Conservation (phyloP, 768 basidiomycete genomes). For the Mycena venus region DNA sequence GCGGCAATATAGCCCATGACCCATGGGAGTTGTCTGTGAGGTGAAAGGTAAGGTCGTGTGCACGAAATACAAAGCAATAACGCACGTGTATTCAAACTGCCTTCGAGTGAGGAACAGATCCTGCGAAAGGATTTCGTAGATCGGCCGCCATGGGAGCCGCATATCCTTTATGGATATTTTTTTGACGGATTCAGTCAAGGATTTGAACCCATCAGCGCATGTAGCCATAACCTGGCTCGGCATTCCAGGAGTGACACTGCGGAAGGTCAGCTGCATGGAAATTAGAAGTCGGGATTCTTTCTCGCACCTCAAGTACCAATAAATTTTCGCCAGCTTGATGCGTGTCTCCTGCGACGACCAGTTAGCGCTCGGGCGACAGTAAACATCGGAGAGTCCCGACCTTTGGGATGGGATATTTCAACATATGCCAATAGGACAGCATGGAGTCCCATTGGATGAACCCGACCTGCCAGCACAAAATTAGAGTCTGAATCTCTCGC, state of each 20-base stretch:
- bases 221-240: conserved; percentile 75
- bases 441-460: conserved; percentile 86
- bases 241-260: conserved; percentile 80
- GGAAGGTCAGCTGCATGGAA: not conserved
- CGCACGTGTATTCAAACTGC: conserved; percentile 85
- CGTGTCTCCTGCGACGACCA: conserved; percentile 63
- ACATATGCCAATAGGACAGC: conserved; percentile 81
- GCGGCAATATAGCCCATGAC: conserved; percentile 82
- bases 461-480: conserved; percentile 49
- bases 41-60: not conserved
- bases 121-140: conserved; percentile 76
- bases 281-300: not conserved
- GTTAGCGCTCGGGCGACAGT: not conserved
- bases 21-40: conserved; percentile 76
- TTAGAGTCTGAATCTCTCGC: not conserved
- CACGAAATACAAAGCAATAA: conserved; percentile 18
- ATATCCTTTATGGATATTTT: conserved; percentile 84
- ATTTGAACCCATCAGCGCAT: conserved; percentile 73
- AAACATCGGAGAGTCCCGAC: not conserved
- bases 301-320: conserved; percentile 70
- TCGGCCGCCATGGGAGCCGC: conserved; percentile 86
- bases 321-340: conserved; percentile 80
- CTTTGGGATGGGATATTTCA: conserved; percentile 90
- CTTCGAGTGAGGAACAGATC: conserved; percentile 84
- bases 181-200: conserved; percentile 75